These are phyloP conservation scores for Asterochloris erici DNA, from an alignment of 139 green algal genomes.

Conservation along the genomic window DNA sequence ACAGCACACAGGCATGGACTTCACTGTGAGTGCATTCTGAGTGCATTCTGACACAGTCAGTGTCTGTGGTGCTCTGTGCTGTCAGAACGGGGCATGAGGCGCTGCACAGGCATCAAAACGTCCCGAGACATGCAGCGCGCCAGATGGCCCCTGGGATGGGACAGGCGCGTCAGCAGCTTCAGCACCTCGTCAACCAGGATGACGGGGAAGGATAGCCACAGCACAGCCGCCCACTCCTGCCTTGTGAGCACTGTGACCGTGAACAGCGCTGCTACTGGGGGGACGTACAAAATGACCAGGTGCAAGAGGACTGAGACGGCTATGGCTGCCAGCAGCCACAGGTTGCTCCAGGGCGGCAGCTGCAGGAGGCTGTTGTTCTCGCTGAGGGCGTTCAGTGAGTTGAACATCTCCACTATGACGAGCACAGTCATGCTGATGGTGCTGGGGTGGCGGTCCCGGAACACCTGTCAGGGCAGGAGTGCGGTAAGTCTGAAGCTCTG, in stretches of 20 bases:
- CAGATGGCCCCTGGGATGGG: neutral
- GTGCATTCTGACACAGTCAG: too few species aligned
- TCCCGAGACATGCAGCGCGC: neutral
- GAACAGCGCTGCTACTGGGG: constrained; percentile 75
- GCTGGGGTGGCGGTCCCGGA: constrained; percentile 54
- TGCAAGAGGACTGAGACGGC: constrained; percentile 76
- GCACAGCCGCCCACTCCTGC: constrained; percentile 79
- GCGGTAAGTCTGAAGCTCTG: too few species aligned
- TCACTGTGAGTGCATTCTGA: too few species aligned
- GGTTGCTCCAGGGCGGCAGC: constrained; percentile 86
- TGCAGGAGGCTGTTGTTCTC: constrained; percentile 76
- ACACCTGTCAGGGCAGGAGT: constrained; percentile 58
- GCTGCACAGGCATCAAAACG: neutral
- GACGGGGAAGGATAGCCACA: constrained; percentile 83
- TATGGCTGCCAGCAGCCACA: constrained; percentile 87
- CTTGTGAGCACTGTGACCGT: constrained; percentile 61
- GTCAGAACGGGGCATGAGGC: neutral
- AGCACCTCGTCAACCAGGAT: constrained; percentile 91
- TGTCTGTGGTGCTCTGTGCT: neutral
- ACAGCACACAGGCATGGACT: too few species aligned
- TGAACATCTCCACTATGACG: constrained; percentile 99
- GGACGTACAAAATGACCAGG: constrained; percentile 87
- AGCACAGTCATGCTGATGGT: constrained; percentile 90
- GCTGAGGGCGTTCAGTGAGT: constrained; percentile 94
- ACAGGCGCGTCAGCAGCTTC: constrained; percentile 46